These are phyloP conservation scores for Yarrowia keelungensis DNA, from an alignment of 805 yeast species.

Conservation along the genomic window DNA sequence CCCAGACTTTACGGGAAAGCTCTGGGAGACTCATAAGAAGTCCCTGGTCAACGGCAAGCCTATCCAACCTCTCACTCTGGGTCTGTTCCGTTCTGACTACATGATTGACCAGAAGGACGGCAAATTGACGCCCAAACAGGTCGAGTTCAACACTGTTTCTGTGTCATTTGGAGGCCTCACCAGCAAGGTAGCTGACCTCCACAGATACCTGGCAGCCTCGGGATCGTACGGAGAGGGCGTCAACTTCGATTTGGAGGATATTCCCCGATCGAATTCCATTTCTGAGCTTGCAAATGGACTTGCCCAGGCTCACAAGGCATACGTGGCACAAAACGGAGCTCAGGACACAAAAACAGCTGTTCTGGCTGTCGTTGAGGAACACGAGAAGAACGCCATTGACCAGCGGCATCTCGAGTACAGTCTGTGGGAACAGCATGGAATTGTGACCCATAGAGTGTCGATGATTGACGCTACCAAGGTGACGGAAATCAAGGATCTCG, in stretches of 20 bases:
- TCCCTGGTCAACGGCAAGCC: conserved; percentile 56
- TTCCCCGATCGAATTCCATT: conserved; percentile 75
- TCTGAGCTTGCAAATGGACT: conserved; percentile 69
- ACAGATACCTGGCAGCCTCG: conserved; percentile 58
- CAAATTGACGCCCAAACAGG: conserved; percentile 69
- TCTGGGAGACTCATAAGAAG: conserved; percentile 61
- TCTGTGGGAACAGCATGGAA: conserved; percentile 61
- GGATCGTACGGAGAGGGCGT: conserved; percentile 47
- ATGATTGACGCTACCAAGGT: conserved; percentile 62
- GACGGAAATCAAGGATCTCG: conserved; percentile 53
- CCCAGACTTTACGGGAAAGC: conserved; percentile 78
- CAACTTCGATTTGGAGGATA: conserved; percentile 52
- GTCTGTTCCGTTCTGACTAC: conserved; percentile 90
- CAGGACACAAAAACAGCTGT: conserved; percentile 52
- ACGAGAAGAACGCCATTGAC: conserved; percentile 89
- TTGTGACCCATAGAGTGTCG: conserved; percentile 70
- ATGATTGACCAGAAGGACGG: conserved; percentile 54
- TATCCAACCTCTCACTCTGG: conserved; percentile 69
- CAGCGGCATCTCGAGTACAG: conserved; percentile 84
- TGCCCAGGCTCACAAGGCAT: conserved; percentile 67
- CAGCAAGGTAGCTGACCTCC: conserved; percentile 77
- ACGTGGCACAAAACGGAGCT: conserved; percentile 47
- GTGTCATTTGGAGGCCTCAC: conserved; percentile 95
- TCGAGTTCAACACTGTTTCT: conserved; percentile 94
- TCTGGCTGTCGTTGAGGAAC: conserved; percentile 80